Percentiles rank a stretch among this genome's conserved stretches.
Conservation (phyloP, 495 filamentous ascomycete species). For the Geoglossum glabrum region DNA sequence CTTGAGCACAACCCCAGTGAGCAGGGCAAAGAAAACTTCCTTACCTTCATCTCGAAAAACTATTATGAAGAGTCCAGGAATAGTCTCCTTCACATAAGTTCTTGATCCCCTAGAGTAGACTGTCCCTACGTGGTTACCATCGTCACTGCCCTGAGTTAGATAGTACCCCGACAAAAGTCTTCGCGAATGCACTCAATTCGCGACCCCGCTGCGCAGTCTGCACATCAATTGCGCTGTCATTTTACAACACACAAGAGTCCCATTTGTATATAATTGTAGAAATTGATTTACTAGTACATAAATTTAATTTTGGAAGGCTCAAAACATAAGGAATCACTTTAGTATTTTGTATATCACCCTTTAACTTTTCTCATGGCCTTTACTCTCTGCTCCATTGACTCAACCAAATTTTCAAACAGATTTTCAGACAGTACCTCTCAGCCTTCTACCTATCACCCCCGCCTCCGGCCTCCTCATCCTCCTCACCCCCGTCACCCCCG, state of each 20-base stretch:
- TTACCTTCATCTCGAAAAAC: background rate
- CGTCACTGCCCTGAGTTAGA: background rate
- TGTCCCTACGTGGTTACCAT: background rate
- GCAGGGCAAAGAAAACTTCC: background rate
- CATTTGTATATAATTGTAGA: no score
- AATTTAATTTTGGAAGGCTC: no score
- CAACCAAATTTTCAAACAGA: background rate
- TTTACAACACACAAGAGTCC: no score
- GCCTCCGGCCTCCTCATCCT: constrained; percentile 23
- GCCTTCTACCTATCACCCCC: constrained; percentile 26
- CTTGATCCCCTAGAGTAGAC: background rate
- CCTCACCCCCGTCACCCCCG: constrained; percentile 45
- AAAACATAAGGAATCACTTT: no score
- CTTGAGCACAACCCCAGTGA: background rate
- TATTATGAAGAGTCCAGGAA: background rate
- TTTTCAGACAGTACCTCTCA: constrained; percentile 9
- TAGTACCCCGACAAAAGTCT: no score
- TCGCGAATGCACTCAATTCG: no score
- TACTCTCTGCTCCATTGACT: no score
- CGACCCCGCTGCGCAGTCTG: no score
- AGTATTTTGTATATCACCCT: no score
- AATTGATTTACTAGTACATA: no score
- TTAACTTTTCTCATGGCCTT: no score
- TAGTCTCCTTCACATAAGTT: background rate
- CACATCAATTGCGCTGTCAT: no score